A percentile compares a stretch with the other conserved stretches of the same genome.
These are phyloP conservation scores for Gaillardinia entomophila DNA, from an alignment of 805 yeast species.

Conservation along the genomic window DNA sequence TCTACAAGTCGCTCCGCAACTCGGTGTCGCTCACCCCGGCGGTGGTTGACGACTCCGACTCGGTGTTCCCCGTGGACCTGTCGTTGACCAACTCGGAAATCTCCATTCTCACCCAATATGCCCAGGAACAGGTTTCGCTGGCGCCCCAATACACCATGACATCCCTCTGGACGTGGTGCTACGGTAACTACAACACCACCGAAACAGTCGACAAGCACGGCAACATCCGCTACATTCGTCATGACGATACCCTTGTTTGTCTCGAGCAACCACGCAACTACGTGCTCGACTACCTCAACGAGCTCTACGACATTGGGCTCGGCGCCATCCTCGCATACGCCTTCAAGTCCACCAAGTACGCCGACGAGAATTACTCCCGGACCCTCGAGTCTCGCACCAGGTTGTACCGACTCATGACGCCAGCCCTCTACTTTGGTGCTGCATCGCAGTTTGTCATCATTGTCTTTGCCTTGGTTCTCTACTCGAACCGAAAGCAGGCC, in stretches of 20 bases:
- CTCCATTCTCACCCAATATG: conserved; percentile 37
- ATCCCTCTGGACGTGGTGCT: conserved; percentile 41
- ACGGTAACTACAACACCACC: conserved; percentile 30
- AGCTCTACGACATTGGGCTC: conserved; percentile 36
- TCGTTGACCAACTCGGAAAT: conserved; percentile 47
- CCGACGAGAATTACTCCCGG: conserved; percentile 7
- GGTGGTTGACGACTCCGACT: conserved; percentile 11
- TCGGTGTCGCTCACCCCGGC: conserved; percentile 20
- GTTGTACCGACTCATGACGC: conserved; percentile 16
- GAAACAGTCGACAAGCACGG: conserved; percentile 7
- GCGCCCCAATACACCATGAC: conserved; percentile 46
- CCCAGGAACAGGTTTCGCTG: conserved; percentile 37
- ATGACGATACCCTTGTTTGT: conserved; percentile 20
- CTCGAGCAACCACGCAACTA: conserved; percentile 8
- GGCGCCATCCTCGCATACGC: conserved; percentile 46
- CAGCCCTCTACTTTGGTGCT: conserved; percentile 21
- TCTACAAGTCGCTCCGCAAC: conserved; percentile 39
- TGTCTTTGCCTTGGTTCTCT: conserved; percentile 25
- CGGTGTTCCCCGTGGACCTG: conserved; percentile 19
- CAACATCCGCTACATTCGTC: conserved; percentile 4
- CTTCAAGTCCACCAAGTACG: conserved; percentile 16
- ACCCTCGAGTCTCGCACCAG: conserved; percentile 9
- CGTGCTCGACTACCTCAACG: conserved; percentile 41
- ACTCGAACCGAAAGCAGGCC: conserved; percentile 28
- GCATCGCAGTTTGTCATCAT: conserved; percentile 24